Base-by-base conservation (phyloP, 169 alveolate species). In the Cryptosporidium felis region DNA sequence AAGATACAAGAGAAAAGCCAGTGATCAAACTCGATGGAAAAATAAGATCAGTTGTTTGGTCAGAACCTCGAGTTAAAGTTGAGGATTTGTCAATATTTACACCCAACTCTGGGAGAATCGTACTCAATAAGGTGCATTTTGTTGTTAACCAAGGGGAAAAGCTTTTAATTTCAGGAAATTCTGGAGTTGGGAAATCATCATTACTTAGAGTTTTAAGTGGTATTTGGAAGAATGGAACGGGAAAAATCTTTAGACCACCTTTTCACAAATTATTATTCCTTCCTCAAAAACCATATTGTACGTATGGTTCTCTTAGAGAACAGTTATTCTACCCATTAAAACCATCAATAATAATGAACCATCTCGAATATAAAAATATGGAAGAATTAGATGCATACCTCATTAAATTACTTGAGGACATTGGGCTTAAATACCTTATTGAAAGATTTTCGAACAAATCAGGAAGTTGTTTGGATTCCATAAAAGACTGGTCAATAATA, bases 161-260 rank as follows among this genome's bases (percentile, higher is more conserved):
- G 10, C 28, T 81, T 18, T 65, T 81, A 21, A 81, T 81, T n/a
- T 28, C 81, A 26, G 89, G 89, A 6, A 41, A 81, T 2, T 59
- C 81, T 3, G 89, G 89, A 32, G 81, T 66, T 26, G 89, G 89
- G 9, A 81, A 81, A 45, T 81, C 89, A 23, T 81, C 89, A 23
- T 30, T 81, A 18, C 45, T 81, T 26, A 56, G 49, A 28, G 89
- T 44, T 16, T 44, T 81, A 14, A 38, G 79, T 56, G 89, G 89
- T 5, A 62, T 81, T 40, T 81, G 89, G 89, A 42, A 26, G 46
- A 59, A 61, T 44, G 89, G 89, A 10, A 42, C 80, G 53, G 89
- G 89, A 16, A 62, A 28, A 21, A 81, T 81, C 40, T 56, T 41
- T 16, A 56, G 40, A 21, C 89, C 89, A 12, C 82, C 82, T 16